These are phyloP conservation scores for Apiospora kogelbergensis DNA, from an alignment of 2,329 filamentous ascomycete species.

Conservation along the genomic window DNA sequence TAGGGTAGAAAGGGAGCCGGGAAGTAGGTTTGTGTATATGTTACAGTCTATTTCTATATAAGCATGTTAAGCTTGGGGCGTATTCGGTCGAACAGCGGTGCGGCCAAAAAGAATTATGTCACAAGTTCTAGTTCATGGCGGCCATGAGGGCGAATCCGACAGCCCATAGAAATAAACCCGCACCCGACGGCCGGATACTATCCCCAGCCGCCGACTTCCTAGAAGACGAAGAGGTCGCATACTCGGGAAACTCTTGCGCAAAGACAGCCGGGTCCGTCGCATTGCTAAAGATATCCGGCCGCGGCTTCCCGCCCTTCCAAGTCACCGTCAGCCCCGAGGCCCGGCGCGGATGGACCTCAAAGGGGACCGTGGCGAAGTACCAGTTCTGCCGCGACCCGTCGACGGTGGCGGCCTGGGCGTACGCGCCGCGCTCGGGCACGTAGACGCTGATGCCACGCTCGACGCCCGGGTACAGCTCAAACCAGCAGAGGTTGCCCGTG, in stretches of 20 bases:
- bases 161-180: not conserved
- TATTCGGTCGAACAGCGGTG: no score
- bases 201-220: not conserved
- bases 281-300: not conserved
- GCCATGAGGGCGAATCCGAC: not conserved
- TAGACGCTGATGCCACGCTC: not conserved
- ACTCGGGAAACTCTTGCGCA: not conserved
- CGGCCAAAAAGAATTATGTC: no score
- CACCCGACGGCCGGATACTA: not conserved
- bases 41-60: no score
- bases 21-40: no score
- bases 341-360: not conserved
- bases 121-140: not conserved
- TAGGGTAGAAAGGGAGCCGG: no score
- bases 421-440: not conserved
- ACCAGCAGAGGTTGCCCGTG: not conserved
- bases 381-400: not conserved
- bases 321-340: not conserved
- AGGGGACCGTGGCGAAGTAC: not conserved
- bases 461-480: not conserved
- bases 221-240: not conserved
- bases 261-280: not conserved
- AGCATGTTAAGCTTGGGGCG: no score
- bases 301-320: not conserved
- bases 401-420: not conserved